Evolutionary conservation across 2,329 filamentous ascomycete species (phyloP), one percentile per base, ranked within the genome.

Genomic region (Cordyceps tenuipes): DNA sequence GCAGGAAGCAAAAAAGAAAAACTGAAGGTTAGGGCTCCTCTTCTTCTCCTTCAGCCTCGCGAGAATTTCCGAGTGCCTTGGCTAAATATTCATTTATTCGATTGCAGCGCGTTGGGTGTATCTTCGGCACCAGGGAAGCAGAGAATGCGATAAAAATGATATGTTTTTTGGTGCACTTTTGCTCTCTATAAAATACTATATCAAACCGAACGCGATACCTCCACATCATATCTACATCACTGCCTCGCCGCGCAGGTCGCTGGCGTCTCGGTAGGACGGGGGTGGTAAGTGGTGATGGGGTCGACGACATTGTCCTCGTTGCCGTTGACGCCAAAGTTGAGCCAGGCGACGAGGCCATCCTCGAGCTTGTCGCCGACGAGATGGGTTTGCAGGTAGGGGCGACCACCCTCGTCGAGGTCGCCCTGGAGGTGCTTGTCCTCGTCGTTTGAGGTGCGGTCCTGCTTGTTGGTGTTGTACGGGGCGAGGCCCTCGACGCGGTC

Each of bases 311-410:
- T 44, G 36, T 50, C 46, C 56, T 56, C 26, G 12, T 26, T 52
- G 13, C 46, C 57, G 29, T 81, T 77, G 51, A 84, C 74, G 5
- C 77, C 81, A 47, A 83, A 71, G 3, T 75, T 74, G 61, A 83
- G 77, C 80, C 81, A 84, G 8, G 74, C 77, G 57, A 84, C 72
- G 36, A 84, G 65, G 43, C 82, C 82, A 55, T 83, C 79, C 4
- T 70, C 63, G 12, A 81, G 67, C 39, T 72, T 69, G 48, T 85
- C 77, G 8, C 83, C 82, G 2, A 87, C 75, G 15, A 79, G 73
- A 13, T 80, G 76, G 64, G 84, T 84, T 66, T 85, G 77, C 62
- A 83, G 72, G 66, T 85, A 76, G 0, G 83, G 84, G 66, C 84
- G 81, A 61, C 80, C 81, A 43, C 77, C 76, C 8, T 74, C 76